Conservation (phyloP, 345 rosid genomes). For the Limnanthes douglasii region DNA sequence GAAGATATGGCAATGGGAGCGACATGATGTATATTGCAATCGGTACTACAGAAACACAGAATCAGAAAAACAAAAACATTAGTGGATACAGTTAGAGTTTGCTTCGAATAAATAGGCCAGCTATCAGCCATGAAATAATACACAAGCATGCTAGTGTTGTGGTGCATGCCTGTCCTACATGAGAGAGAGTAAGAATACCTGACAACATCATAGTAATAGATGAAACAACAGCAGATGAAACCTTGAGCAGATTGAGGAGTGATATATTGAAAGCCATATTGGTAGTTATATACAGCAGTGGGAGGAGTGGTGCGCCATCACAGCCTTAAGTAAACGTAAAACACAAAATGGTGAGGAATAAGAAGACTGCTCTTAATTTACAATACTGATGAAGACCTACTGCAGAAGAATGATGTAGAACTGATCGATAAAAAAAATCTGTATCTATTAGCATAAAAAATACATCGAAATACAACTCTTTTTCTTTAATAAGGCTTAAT, state of each 20-base stretch:
- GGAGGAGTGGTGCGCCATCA: slow-evolving; percentile 69
- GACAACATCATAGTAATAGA: slow-evolving; percentile 52
- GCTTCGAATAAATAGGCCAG: background rate
- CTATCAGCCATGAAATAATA: no score
- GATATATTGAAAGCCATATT: slow-evolving; percentile 74
- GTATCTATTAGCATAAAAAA: no score
- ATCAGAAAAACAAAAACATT: background rate
- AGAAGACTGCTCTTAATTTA: no score
- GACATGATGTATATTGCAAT: slow-evolving; percentile 52
- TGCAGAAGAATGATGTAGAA: no score
- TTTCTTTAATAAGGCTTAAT: no score
- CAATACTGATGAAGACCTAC: no score
- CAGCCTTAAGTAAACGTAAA: slow-evolving; percentile 30
- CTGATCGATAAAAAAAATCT: no score
- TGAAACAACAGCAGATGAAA: slow-evolving; percentile 65
- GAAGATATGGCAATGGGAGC: slow-evolving; percentile 72
- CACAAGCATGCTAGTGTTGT: no score
- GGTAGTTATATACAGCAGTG: slow-evolving; percentile 47
- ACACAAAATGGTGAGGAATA: background rate
- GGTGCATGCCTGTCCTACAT: background rate
- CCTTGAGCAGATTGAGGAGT: slow-evolving; percentile 46
- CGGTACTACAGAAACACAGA: slow-evolving; percentile 36
- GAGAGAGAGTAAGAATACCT: slow-evolving; percentile 24
- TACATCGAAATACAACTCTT: no score
- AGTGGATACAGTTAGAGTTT: background rate